A percentile compares a stretch with the other conserved stretches of the same genome.
Conservation (phyloP, 2,329 filamentous ascomycete genomes). For the Pestalotiopsis sp. region DNA sequence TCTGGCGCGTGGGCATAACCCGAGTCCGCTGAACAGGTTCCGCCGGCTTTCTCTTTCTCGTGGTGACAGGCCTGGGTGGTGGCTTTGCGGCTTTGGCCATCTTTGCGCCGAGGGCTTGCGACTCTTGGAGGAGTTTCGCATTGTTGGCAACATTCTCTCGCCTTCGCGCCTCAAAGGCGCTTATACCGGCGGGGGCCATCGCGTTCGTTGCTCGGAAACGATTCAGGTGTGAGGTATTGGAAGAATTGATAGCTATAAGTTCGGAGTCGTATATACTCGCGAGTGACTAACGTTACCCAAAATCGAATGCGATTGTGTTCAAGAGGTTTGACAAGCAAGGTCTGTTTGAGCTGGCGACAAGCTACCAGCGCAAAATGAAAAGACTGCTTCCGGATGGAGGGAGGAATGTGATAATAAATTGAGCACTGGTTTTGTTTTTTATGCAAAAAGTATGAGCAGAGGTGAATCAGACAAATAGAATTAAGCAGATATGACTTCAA, state of each 20-base stretch:
- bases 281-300: constrained; percentile 1
- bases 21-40: constrained; percentile 51
- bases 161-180: constrained; percentile 83
- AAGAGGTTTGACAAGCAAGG: neutral
- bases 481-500: neutral
- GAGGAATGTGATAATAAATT: neutral
- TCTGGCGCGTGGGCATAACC: constrained; percentile 56
- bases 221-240: constrained; percentile 36
- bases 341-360: neutral
- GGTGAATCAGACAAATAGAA: neutral
- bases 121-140: constrained; percentile 72
- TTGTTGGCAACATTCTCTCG: constrained; percentile 89
- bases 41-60: constrained; percentile 39
- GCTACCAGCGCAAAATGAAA: neutral
- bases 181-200: constrained; percentile 53
- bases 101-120: constrained; percentile 72
- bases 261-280: constrained; percentile 16
- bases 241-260: neutral
- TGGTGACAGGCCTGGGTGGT: constrained; percentile 41
- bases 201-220: constrained; percentile 42
- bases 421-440: neutral
- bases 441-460: neutral
- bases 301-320: neutral
- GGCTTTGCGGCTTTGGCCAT: constrained; percentile 63
- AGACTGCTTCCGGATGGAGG: neutral